Percentiles rank a stretch among this genome's conserved stretches.
These are phyloP conservation scores for Aspergillus sp. DNA, from an alignment of 2,329 filamentous ascomycete genomes.

Conservation along the genomic window DNA sequence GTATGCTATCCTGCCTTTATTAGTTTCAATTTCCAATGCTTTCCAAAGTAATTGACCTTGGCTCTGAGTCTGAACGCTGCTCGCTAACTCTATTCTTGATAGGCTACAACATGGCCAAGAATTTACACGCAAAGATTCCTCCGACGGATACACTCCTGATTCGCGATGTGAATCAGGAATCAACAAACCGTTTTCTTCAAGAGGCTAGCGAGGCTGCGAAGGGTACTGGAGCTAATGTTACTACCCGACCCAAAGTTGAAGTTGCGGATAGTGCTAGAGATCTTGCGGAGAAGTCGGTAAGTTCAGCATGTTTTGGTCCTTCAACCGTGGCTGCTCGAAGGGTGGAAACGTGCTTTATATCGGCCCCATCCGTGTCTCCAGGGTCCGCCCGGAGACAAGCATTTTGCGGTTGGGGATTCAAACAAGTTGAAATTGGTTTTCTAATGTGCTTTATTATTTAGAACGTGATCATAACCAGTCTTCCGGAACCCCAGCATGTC, in stretches of 20 bases:
- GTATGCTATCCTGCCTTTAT: slow-evolving; percentile 36
- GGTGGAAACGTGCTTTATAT: not conserved
- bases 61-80: not conserved
- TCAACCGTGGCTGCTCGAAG: not conserved
- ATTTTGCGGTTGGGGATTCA: not conserved
- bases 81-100: slow-evolving; percentile 7
- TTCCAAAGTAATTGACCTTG: no score
- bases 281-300: slow-evolving; percentile 66
- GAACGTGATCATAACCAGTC: slow-evolving; percentile 83
- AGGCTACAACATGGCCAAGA: slow-evolving; percentile 74
- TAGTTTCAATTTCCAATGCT: no score
- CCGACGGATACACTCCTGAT: slow-evolving; percentile 62
- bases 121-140: slow-evolving; percentile 66
- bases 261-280: slow-evolving; percentile 60
- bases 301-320: slow-evolving; percentile 24
- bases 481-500: slow-evolving; percentile 88
- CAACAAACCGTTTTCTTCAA: slow-evolving; percentile 56
- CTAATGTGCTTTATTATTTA: slow-evolving; percentile 38
- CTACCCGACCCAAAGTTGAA: slow-evolving; percentile 49
- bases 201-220: slow-evolving; percentile 45
- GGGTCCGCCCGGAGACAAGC: not conserved
- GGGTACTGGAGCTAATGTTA: slow-evolving; percentile 26
- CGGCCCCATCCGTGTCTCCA: not conserved
- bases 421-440: not conserved
- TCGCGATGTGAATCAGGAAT: slow-evolving; percentile 63